A percentile compares a stretch with the other conserved stretches of the same genome.
Evolutionary conservation across 352 stramenopile species (phyloP).

Genomic region (Globisporangium megalacanthum): DNA sequence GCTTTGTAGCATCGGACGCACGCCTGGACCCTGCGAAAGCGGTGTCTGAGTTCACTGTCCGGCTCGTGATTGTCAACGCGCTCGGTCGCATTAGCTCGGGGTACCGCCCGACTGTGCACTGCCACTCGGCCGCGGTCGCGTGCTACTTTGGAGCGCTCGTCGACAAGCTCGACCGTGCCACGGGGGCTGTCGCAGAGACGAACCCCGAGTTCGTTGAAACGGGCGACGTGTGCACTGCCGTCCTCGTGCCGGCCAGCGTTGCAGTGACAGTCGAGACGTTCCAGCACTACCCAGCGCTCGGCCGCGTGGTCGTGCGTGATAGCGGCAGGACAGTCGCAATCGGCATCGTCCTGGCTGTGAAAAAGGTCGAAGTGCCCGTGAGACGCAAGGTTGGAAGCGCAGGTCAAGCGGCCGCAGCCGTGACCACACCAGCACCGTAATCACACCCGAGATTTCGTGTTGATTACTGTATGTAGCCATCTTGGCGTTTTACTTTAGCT

Average conservation of each 20-base stretch:
- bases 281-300: conserved; percentile 94
- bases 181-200: conserved; percentile 92
- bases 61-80: conserved; percentile 97
- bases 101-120: conserved; percentile 96
- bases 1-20: conserved; percentile 92
- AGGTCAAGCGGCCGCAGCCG: too few relatives aligned
- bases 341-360: conserved; percentile 40
- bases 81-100: conserved; percentile 89
- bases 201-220: conserved; percentile 94
- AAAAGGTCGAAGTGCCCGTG: conserved; percentile 14
- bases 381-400: too few relatives aligned
- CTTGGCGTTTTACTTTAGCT: too few relatives aligned
- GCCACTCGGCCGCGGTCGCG: conserved; percentile 95
- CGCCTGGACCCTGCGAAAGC: conserved; percentile 89
- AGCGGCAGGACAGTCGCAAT: conserved; percentile 70
- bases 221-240: conserved; percentile 95
- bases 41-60: conserved; percentile 89
- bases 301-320: conserved; percentile 91
- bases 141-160: conserved; percentile 95
- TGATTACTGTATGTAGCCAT: too few relatives aligned
- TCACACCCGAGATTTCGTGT: too few relatives aligned
- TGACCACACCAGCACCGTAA: too few relatives aligned
- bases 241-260: conserved; percentile 88
- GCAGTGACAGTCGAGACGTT: conserved; percentile 96
- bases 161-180: conserved; percentile 96